Conservation (phyloP, 2,329 filamentous ascomycete genomes). For the Hypoxylon sp. region DNA sequence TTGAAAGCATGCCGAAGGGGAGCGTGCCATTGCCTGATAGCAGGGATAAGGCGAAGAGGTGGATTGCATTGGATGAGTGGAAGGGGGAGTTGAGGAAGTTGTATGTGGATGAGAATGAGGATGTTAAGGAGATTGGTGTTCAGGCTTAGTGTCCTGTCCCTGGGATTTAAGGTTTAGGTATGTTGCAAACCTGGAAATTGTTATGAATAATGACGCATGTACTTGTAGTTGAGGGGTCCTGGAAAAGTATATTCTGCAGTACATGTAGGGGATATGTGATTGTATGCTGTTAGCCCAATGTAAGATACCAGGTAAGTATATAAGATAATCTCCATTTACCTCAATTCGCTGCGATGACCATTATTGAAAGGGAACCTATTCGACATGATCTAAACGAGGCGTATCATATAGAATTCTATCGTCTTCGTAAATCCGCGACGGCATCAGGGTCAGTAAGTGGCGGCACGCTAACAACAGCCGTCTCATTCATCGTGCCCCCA, state of each 20-base stretch:
- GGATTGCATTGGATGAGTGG: conserved; percentile 50
- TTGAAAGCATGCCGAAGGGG: conserved; percentile 44
- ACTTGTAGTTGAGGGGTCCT: background rate
- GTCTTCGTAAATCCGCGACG: conserved; percentile 20
- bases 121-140: conserved; percentile 1
- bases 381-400: background rate
- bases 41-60: conserved; percentile 38
- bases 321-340: background rate
- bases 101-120: conserved; percentile 40
- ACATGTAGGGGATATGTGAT: too few relatives aligned
- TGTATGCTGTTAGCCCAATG: background rate
- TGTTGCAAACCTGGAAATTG: background rate
- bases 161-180: too few relatives aligned
- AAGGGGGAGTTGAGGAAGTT: conserved; percentile 43
- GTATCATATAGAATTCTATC: background rate
- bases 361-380: background rate
- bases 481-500: conserved; percentile 61
- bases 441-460: conserved; percentile 44
- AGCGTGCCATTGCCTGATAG: conserved; percentile 45
- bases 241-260: background rate
- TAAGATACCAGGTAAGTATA: background rate
- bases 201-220: background rate
- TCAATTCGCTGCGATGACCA: background rate
- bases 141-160: too few relatives aligned
- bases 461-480: conserved; percentile 60